Percentiles rank a stretch among this genome's conserved stretches.
phyloP scores from a whole-genome alignment of 805 yeast genomes.

The Vanderwaltozyma yarrowii region DNA sequence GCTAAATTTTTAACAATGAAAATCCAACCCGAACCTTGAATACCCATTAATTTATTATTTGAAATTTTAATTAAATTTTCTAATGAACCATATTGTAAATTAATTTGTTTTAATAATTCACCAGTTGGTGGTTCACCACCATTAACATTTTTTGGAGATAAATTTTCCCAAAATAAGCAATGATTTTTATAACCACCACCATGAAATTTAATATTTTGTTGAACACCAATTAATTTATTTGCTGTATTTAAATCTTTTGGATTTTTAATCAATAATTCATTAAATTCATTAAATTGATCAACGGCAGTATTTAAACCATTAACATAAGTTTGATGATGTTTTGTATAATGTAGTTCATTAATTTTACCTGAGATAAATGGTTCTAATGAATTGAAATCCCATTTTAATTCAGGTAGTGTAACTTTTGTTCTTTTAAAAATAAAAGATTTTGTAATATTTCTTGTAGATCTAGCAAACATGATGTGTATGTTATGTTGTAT shows the following conservation, averaged over 20 bases:
- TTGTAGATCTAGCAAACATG: conserved; percentile 7
- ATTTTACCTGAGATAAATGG: conserved; percentile 80
- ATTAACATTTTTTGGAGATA: conserved; percentile 63
- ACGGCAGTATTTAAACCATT: conserved; percentile 71
- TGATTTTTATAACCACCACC: conserved; percentile 91
- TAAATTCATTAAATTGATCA: conserved; percentile 63
- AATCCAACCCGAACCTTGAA: conserved; percentile 96
- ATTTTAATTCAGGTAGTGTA: conserved; percentile 70
- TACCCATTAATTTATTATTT: conserved; percentile 67
- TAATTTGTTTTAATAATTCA: conserved; percentile 48
- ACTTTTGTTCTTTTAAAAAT: conserved; percentile 36
- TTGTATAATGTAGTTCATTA: conserved; percentile 77
- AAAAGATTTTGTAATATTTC: not conserved
- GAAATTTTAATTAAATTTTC: conserved; percentile 56
- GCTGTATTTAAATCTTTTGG: conserved; percentile 30
- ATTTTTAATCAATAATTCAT: conserved; percentile 32
- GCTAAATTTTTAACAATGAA: conserved; percentile 75
- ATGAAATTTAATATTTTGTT: conserved; percentile 75
- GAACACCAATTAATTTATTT: conserved; percentile 34
- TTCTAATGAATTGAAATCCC: conserved; percentile 78
- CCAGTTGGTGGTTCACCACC: conserved; percentile 61
- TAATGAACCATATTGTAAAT: conserved; percentile 57
- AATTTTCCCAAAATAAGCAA: conserved; percentile 75
- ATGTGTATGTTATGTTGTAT: too few species aligned
- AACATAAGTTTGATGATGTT: conserved; percentile 90